Conservation (phyloP, 78 protist species). For the slime mould (Dictyostelium discoideum) region DNA sequence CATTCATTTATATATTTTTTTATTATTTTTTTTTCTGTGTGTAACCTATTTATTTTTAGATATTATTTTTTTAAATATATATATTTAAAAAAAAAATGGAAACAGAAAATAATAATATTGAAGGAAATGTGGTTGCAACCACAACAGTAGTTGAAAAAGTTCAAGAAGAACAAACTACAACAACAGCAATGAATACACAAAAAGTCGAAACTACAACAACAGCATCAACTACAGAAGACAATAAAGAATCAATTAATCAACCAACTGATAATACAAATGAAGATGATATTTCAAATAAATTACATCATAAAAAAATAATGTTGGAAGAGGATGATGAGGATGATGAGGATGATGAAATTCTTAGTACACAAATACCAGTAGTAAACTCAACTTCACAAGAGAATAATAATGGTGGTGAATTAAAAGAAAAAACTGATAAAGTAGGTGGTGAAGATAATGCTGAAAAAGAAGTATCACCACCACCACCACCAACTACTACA, state of each 20-base stretch:
- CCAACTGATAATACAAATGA: neutral
- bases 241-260: neutral
- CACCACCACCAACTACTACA: neutral
- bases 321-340: neutral
- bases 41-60: too few species aligned
- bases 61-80: too few species aligned
- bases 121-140: neutral
- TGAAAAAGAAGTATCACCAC: neutral
- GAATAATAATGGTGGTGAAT: neutral
- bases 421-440: neutral
- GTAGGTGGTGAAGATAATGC: neutral
- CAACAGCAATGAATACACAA: neutral
- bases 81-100: neutral
- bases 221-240: neutral
- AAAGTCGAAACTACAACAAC: neutral
- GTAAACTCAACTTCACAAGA: neutral
- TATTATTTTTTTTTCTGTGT: too few species aligned
- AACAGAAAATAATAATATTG: neutral
- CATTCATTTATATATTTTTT: too few species aligned
- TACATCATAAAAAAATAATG: neutral
- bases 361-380: neutral
- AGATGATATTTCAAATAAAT: neutral
- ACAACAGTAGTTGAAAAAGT: neutral
- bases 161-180: neutral
- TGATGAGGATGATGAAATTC: slow-evolving; percentile 2